A percentile compares a stretch with the other conserved stretches of the same genome.
Conservation (phyloP, 306 rosid species). For the Mimosa bimucronata region DNA sequence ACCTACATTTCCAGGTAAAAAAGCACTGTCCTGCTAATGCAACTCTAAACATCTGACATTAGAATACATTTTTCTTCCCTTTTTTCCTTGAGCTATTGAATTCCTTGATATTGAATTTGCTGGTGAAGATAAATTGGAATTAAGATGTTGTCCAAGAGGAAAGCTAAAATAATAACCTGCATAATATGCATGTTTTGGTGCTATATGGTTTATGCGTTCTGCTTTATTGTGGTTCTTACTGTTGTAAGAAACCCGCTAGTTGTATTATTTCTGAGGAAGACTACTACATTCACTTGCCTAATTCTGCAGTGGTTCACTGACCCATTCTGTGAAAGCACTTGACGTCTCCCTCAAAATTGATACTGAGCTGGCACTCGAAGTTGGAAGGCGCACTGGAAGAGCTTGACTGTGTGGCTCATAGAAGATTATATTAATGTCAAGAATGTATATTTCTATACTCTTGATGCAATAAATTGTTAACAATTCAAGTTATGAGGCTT, state of each 20-base stretch:
- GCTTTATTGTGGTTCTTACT: not conserved
- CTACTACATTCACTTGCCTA: not conserved
- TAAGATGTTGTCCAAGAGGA: constrained; percentile 11
- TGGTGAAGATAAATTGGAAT: constrained; percentile 17
- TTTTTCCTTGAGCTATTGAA: constrained; percentile 1
- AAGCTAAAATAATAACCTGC: not conserved
- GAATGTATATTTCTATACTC: not conserved
- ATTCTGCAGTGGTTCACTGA: constrained; percentile 82
- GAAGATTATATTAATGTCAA: constrained; percentile 3
- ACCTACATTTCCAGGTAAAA: constrained; percentile 89
- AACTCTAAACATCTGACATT: constrained; percentile 16
- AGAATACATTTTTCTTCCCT: constrained; percentile 14
- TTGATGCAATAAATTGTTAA: constrained; percentile 7
- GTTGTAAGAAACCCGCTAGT: not conserved
- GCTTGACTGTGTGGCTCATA: constrained; percentile 50
- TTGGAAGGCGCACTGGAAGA: constrained; percentile 89
- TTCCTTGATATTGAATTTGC: constrained; percentile 6
- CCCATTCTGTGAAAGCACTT: constrained; percentile 94
- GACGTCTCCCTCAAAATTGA: constrained; percentile 95
- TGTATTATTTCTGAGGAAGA: constrained; percentile 14
- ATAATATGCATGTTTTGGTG: not conserved
- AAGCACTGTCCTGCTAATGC: constrained; percentile 14
- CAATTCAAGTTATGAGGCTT: not conserved
- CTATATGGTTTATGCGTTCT: too few relatives aligned
- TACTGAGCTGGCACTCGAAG: constrained; percentile 87